phyloP scores from a whole-genome alignment of 1,284 basidiomycete genomes.

The Microstroma glucosiphilum region DNA sequence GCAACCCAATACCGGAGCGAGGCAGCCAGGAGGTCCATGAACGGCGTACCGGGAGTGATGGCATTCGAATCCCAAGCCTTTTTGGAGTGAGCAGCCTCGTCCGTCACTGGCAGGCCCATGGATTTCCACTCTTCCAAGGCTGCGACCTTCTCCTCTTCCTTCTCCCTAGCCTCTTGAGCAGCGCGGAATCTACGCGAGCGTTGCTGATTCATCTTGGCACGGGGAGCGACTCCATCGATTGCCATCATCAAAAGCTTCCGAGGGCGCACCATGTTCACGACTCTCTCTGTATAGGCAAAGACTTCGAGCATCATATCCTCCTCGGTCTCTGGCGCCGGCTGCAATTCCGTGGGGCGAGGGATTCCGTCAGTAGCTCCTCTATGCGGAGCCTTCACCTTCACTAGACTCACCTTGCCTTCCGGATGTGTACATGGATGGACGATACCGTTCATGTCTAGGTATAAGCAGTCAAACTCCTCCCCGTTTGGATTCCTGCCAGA shows the following conservation, averaged over 20 bases:
- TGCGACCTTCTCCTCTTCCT: conserved; percentile 76
- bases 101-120: conserved; percentile 77
- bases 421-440: conserved; percentile 99
- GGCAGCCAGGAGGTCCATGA: conserved; percentile 86
- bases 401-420: conserved; percentile 66
- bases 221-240: conserved; percentile 94
- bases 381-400: background rate
- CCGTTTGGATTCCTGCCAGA: conserved; percentile 87
- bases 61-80: conserved; percentile 96
- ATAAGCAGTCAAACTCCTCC: conserved; percentile 89
- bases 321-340: conserved; percentile 80
- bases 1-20: conserved; percentile 95
- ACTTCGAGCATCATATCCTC: conserved; percentile 99
- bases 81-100: conserved; percentile 65
- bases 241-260: conserved; percentile 96
- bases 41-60: conserved; percentile 94
- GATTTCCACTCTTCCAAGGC: conserved; percentile 80
- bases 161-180: conserved; percentile 88
- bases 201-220: conserved; percentile 99
- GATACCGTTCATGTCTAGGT: conserved; percentile 59
- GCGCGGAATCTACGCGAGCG: conserved; percentile 90
- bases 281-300: conserved; percentile 92
- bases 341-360: background rate
- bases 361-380: background rate
- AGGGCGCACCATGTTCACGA: conserved; percentile 94